Percentiles rank a stretch among this genome's conserved stretches.
These are phyloP conservation scores for Bryoerythrophyllum caledonicum DNA, from an alignment of 225 moss, liverwort and hornwort species.

Conservation along the genomic window DNA sequence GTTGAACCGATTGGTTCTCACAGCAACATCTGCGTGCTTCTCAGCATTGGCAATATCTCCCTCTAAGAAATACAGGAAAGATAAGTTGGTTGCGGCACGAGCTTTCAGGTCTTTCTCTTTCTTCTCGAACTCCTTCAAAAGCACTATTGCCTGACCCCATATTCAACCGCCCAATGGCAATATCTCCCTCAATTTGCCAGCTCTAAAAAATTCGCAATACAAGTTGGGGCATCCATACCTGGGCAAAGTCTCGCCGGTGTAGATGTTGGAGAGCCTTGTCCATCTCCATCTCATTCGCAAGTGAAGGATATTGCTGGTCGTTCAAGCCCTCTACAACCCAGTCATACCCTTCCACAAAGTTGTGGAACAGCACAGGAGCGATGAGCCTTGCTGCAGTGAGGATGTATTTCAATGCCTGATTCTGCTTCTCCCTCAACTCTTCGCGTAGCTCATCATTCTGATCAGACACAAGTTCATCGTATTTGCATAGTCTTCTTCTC, in stretches of 20 bases:
- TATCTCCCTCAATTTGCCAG: too few relatives aligned
- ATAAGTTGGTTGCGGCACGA: constrained; percentile 86
- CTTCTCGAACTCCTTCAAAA: constrained; percentile 82
- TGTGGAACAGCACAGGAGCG: constrained; percentile 67
- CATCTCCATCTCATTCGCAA: constrained; percentile 94
- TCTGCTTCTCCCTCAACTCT: constrained; percentile 67
- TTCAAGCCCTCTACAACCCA: constrained; percentile 79
- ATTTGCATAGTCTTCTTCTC: constrained; percentile 3
- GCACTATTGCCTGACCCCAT: constrained; percentile 62
- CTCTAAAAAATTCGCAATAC: background rate
- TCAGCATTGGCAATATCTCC: constrained; percentile 77
- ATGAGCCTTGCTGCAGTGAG: constrained; percentile 77
- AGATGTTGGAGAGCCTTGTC: constrained; percentile 87
- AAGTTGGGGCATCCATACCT: constrained; percentile 39
- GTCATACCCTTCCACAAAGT: constrained; percentile 82
- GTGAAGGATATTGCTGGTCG: constrained; percentile 73
- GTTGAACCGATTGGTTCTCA: constrained; percentile 76
- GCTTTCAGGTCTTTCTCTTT: constrained; percentile 90
- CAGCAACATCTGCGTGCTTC: constrained; percentile 81
- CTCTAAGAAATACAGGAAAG: constrained; percentile 88
- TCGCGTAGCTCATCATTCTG: constrained; percentile 71
- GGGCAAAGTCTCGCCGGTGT: constrained; percentile 63
- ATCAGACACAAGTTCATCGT: background rate
- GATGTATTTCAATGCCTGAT: constrained; percentile 69
- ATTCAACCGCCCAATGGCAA: background rate